Evolutionary conservation across 2,329 filamentous ascomycete genomes (phyloP), one percentile per base, ranked within the genome.

Genomic region (Sordariomycetes sp.): DNA sequence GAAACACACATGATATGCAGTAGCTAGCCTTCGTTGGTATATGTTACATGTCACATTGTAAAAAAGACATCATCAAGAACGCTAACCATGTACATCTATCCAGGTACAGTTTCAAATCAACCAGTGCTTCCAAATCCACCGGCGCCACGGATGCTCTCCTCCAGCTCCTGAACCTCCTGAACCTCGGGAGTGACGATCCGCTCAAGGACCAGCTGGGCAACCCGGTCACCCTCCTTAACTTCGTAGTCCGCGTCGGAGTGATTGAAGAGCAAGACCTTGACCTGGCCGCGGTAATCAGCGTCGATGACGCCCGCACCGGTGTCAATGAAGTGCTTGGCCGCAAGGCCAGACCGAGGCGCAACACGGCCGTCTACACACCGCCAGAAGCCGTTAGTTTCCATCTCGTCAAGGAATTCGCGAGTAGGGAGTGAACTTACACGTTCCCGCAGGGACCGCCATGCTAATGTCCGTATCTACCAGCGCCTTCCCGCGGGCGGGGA

Each of bases 251-350:
- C 73, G 55, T 96, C 90, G 55, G 80, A 80, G 70, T 95, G 86
- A 75, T 99, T 99, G 72, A 97, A 97, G 56, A 99, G 81, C 63
- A 99, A 79, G 28, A 99, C 87, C 77, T 95, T 96, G 65, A 99
- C 86, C 63, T 88, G 88, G 22, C 94, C 94, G 39, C 94, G 82
- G 76, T 99, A 99, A 72, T 99, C 94, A 36, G 92, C 91, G 71
- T 99, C 94, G 65, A 99, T 97, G 62, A 99, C 94, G 57, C 94
- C 94, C 0, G 94, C 94, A 61, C 95, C 90, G 0, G 89, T 94
- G 70, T 96, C 90, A 69, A 99, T 97, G 73, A 91, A 94, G 75
- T 97, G 84, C 76, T 99, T 99, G 60, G 85, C 79, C 2, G 92
- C 92, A 39, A 96, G 85, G 53, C 90, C 90, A n/a, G 89, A 94